Evolutionary conservation across 257 asterid genomes (phyloP).

Genomic region (Linderniella brevidens): DNA sequence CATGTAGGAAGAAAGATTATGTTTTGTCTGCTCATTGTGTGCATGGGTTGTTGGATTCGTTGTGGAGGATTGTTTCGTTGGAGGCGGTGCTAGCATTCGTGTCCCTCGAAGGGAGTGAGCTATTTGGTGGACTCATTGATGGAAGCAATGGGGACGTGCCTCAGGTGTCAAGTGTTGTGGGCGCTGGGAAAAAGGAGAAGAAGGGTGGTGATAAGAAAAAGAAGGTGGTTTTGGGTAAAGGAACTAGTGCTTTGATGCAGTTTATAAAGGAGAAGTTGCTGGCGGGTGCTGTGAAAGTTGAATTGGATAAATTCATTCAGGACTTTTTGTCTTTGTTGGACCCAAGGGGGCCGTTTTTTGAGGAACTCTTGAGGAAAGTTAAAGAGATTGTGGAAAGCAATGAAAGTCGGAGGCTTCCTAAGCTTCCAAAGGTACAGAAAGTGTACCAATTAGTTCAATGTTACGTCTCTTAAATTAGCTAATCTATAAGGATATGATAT

Average conservation of each 20-base stretch:
- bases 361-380: slow-evolving; percentile 36
- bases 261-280: slow-evolving; percentile 48
- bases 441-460: too few relatives aligned
- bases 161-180: slow-evolving; percentile 17
- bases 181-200: slow-evolving; percentile 19
- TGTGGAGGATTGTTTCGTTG: slow-evolving; percentile 45
- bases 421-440: slow-evolving; percentile 75
- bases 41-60: slow-evolving; percentile 27
- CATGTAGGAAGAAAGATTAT: slow-evolving; percentile 30
- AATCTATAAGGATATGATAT: not conserved
- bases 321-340: slow-evolving; percentile 32
- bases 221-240: slow-evolving; percentile 65
- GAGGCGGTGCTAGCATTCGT: slow-evolving; percentile 60
- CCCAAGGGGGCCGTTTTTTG: slow-evolving; percentile 33
- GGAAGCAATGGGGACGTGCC: slow-evolving; percentile 15
- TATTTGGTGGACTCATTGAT: slow-evolving; percentile 12
- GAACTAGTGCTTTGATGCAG: slow-evolving; percentile 47
- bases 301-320: slow-evolving; percentile 23
- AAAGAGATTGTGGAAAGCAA: slow-evolving; percentile 86
- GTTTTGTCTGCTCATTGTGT: slow-evolving; percentile 26
- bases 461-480: too few relatives aligned
- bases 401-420: slow-evolving; percentile 79
- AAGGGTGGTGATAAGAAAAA: slow-evolving; percentile 47
- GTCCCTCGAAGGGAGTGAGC: slow-evolving; percentile 41
- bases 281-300: slow-evolving; percentile 9